A percentile compares a stretch with the other conserved stretches of the same genome.
Conservation (phyloP, 2,329 filamentous ascomycete genomes). For the Ophiostoma sp. region DNA sequence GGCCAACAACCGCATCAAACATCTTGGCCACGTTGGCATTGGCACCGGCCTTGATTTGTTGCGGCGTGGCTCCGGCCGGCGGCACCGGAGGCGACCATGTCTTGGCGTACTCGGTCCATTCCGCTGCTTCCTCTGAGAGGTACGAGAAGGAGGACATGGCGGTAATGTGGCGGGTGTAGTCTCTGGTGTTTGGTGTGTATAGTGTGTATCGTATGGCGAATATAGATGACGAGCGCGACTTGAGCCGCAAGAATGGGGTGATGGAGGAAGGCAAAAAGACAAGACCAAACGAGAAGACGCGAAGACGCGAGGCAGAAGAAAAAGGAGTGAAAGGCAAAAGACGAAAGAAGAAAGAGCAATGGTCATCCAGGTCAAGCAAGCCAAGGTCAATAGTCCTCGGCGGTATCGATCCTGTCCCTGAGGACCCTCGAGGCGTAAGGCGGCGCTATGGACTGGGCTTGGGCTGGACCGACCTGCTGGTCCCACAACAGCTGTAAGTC, state of each 20-base stretch:
- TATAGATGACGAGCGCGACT: background rate
- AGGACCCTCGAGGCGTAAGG: background rate
- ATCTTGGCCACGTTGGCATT: constrained; percentile 17
- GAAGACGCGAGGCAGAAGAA: too few species aligned
- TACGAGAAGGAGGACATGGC: constrained; percentile 13
- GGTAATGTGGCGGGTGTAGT: background rate
- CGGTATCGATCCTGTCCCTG: background rate
- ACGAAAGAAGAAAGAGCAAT: background rate
- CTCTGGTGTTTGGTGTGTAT: background rate
- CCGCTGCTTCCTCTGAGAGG: background rate
- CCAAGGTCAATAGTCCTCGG: background rate
- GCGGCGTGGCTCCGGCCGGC: constrained; percentile 20
- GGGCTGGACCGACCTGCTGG: background rate
- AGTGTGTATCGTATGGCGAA: background rate
- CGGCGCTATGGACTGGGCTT: background rate
- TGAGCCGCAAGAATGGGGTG: background rate
- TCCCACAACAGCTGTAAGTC: background rate
- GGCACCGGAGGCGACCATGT: constrained; percentile 21
- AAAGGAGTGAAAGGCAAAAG: too few species aligned
- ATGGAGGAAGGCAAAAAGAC: background rate
- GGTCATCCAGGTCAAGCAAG: background rate
- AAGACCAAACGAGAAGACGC: background rate
- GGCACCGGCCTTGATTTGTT: constrained; percentile 17
- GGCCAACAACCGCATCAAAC: constrained; percentile 10
- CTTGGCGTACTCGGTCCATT: constrained; percentile 22